phyloP scores from a whole-genome alignment of 371 early-diverging fungal species.

The Lichtheimia ramosa region DNA sequence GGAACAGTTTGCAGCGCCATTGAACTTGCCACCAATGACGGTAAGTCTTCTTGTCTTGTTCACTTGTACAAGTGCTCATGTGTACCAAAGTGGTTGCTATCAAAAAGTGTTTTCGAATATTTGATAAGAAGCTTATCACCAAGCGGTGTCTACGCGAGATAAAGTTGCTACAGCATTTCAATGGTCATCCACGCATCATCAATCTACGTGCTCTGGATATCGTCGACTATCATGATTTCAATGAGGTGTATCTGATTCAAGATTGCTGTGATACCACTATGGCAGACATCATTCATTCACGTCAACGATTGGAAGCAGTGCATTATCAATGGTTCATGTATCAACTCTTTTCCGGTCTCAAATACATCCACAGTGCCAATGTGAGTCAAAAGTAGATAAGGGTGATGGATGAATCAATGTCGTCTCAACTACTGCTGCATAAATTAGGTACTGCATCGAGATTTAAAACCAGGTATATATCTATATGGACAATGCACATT shows the following conservation, averaged over 20 bases:
- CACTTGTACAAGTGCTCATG: too few relatives aligned
- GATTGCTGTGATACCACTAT: constrained; percentile 91
- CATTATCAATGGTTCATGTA: constrained; percentile 94
- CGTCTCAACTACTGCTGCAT: too few relatives aligned
- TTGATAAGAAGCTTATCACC: constrained; percentile 69
- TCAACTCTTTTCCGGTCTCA: constrained; percentile 84
- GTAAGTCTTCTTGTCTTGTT: constrained; percentile 4
- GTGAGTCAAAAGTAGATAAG: constrained; percentile 32
- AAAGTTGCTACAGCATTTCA: constrained; percentile 76
- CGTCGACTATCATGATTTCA: constrained; percentile 62
- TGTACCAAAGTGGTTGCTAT: constrained; percentile 78
- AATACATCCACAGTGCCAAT: constrained; percentile 91
- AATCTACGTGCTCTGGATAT: constrained; percentile 71
- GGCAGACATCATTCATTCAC: constrained; percentile 88
- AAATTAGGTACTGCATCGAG: constrained; percentile 75
- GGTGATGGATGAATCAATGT: background rate
- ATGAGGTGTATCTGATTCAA: constrained; percentile 67
- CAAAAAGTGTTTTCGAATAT: constrained; percentile 72
- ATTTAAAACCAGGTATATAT: constrained; percentile 75
- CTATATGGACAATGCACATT: background rate
- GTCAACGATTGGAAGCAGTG: constrained; percentile 80
- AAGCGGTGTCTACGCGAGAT: constrained; percentile 76
- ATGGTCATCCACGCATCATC: constrained; percentile 78
- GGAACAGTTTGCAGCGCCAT: constrained; percentile 80
- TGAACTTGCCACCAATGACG: constrained; percentile 14